phyloP scores from a whole-genome alignment of 768 basidiomycete genomes.

The Mycena latifolia region DNA sequence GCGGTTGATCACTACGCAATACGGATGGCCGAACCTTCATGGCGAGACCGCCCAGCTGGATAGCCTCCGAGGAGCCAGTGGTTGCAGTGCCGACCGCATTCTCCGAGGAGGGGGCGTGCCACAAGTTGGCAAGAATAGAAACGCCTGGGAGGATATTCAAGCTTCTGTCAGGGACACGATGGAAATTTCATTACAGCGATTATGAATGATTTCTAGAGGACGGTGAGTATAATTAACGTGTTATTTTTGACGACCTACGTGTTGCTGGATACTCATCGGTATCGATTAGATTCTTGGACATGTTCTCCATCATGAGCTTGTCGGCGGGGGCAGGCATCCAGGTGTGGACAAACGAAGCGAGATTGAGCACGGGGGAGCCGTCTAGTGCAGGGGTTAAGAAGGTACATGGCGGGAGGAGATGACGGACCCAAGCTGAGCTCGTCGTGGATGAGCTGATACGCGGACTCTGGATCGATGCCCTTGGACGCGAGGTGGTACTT shows the following conservation, averaged over 20 bases:
- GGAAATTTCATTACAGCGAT: constrained; percentile 54
- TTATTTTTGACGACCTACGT: constrained; percentile 45
- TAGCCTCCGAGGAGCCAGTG: constrained; percentile 79
- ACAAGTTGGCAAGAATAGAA: constrained; percentile 69
- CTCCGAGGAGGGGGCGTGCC: constrained; percentile 76
- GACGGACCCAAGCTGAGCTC: constrained; percentile 67
- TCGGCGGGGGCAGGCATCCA: constrained; percentile 61
- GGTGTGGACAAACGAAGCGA: constrained; percentile 74
- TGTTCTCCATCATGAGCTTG: constrained; percentile 71
- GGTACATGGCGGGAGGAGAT: neutral
- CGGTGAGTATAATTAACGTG: neutral
- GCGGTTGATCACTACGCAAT: neutral
- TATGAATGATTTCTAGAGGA: constrained; percentile 61
- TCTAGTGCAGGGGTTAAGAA: constrained; percentile 50
- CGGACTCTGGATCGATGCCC: constrained; percentile 69
- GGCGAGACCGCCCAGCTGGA: constrained; percentile 81
- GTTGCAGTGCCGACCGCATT: constrained; percentile 79
- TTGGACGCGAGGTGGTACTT: constrained; percentile 64
- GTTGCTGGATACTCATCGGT: constrained; percentile 76
- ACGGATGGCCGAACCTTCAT: constrained; percentile 58
- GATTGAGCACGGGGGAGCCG: constrained; percentile 71
- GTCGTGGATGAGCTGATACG: constrained; percentile 69
- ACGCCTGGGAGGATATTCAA: constrained; percentile 47
- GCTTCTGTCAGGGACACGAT: neutral
- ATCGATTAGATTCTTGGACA: constrained; percentile 75